These are phyloP conservation scores for Leishmania tarentolae DNA, from an alignment of 208 protist species.

Conservation along the genomic window DNA sequence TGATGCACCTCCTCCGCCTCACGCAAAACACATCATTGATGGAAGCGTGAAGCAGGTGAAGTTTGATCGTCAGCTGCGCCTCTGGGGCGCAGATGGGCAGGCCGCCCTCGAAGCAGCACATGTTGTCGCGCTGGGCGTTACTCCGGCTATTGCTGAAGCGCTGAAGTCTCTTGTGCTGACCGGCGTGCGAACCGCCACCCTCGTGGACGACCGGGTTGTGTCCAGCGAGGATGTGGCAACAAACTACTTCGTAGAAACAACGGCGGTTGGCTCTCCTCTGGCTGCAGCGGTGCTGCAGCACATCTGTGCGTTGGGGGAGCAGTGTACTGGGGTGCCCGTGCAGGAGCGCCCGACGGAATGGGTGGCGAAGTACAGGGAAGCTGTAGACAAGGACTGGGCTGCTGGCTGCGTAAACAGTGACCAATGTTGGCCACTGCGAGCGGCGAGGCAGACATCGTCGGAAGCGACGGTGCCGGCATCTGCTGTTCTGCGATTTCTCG, in stretches of 20 bases:
- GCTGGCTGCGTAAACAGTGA: conserved; percentile 3
- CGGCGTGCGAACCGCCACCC: conserved; percentile 91
- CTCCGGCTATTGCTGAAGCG: conserved; percentile 87
- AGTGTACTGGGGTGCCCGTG: conserved; percentile 48
- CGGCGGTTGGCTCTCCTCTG: conserved; percentile 51
- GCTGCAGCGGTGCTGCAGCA: conserved; percentile 69
- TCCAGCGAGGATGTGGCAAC: conserved; percentile 83
- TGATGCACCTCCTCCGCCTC: not conserved
- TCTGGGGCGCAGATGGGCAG: conserved; percentile 96
- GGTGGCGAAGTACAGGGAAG: conserved; percentile 35
- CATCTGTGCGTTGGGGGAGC: conserved; percentile 89
- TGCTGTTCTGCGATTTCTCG: conserved; percentile 8
- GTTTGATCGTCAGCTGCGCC: conserved; percentile 93
- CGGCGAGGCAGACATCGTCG: not conserved
- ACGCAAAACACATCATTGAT: conserved; percentile 15
- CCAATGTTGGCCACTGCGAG: not conserved
- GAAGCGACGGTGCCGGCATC: not conserved
- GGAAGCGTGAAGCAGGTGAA: conserved; percentile 44
- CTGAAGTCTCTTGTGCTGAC: conserved; percentile 97
- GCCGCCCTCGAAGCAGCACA: conserved; percentile 73
- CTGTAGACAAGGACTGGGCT: conserved; percentile 17
- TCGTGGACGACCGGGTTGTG: conserved; percentile 93
- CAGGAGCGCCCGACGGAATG: conserved; percentile 34
- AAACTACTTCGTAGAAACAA: conserved; percentile 95
- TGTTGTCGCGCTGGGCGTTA: conserved; percentile 93